A percentile compares a stretch with the other conserved stretches of the same genome.
Evolutionary conservation across 73 alveolate species (phyloP).

Genomic region (Durusdinium trenchii): DNA sequence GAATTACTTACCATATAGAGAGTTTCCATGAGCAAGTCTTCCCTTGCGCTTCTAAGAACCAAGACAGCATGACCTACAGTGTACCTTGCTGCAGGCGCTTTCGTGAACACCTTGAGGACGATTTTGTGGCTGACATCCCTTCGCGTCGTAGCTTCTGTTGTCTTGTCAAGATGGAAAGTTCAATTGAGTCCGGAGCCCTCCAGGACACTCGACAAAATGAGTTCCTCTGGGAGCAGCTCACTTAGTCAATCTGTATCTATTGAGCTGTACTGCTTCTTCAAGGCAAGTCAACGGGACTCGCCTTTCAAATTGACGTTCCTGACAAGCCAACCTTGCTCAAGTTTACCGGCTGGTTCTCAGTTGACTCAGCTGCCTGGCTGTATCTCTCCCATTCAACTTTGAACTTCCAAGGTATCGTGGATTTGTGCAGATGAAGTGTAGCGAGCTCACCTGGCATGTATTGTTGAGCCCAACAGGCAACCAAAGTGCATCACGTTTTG

Average conservation of each 20-base stretch:
- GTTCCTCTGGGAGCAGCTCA: slow-evolving; percentile 81
- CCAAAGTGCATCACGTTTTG: neutral
- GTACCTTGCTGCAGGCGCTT: no score
- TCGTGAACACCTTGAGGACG: slow-evolving; percentile 93
- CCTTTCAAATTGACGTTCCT: neutral
- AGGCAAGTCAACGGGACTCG: neutral
- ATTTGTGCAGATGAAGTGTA: slow-evolving; percentile 91
- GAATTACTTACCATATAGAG: no score
- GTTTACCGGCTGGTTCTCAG: no score
- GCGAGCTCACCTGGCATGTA: slow-evolving; percentile 78
- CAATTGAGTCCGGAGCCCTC: neutral
- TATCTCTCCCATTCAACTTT: neutral
- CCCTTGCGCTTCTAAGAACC: no score
- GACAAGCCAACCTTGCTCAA: neutral
- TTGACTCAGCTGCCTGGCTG: neutral
- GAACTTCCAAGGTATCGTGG: slow-evolving; percentile 69
- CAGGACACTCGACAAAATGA: slow-evolving; percentile 95
- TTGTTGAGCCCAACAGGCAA: neutral
- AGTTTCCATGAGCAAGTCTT: no score
- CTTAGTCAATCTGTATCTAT: neutral
- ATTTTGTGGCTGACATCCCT: no score
- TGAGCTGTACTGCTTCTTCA: neutral
- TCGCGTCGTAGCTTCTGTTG: neutral
- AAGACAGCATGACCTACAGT: no score
- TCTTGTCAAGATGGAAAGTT: neutral